Base-by-base conservation (phyloP, 345 rosid species). In the Fremontodendron californicum region DNA sequence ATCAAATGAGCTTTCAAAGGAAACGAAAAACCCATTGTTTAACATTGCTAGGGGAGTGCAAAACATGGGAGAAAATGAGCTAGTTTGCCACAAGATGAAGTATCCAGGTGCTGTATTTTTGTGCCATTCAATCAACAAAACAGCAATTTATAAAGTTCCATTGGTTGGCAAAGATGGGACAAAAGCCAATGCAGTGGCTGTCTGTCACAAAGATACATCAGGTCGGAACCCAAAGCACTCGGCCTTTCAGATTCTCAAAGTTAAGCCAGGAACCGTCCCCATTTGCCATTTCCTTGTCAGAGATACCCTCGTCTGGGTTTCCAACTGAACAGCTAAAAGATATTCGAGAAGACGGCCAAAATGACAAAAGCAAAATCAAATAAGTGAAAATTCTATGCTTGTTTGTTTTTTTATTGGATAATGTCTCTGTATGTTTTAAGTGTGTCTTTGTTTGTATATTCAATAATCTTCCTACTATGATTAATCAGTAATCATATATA, bases 1-100 rank as follows among this genome's bases (percentile, higher is more conserved):
- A 67, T 86, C 94, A 1, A 91, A 90, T 7, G 92, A 89, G 83
- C 90, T 54, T 7, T 54, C 60, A 1, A 55, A 23, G n/a, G 61
- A 55, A 55, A 55, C 61, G 1, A 23, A 9, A 0, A 10, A 55
- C 31, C 31, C 29, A 8, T 9, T 21, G 5, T 55, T 55, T 9
- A 55, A 3, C 0, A 55, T 23, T n/a, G 11, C 12, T 2, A 21
- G 4, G 61, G 61, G 61, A 55, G 4, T 55, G 12, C 4, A 23
- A 23, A 55, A 21, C 31, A 55, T 55, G 61, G 61, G 61, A 21
- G 61, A 23, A 55, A 21, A 9, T 5, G 13, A 21, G 61, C 3
- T 55, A 2, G 61, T 55, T 12, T 55, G 61, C 31, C 61, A 55
- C 7, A 55, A 55, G 61, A 55, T 21, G 61, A 10, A 55, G 13